Evolutionary conservation across 139 green algal species (phyloP).

Genomic region (Haematococcus sp.): DNA sequence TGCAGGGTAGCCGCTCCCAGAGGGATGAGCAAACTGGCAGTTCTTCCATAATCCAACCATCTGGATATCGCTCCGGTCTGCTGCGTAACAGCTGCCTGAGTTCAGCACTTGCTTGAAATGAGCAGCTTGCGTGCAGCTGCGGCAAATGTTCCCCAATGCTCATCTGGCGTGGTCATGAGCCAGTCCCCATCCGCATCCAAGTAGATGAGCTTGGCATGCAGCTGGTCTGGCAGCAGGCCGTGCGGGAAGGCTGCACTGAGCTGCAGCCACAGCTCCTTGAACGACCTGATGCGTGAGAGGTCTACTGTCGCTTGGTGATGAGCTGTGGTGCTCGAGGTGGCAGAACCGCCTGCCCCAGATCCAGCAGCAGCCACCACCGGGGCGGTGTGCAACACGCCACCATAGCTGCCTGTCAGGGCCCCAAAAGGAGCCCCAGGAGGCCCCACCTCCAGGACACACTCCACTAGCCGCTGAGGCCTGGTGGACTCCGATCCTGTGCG

Average conservation of each 20-base stretch:
- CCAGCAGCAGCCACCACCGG: too few relatives aligned
- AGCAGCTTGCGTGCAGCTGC: conserved; percentile 22
- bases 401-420: background rate
- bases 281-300: conserved; percentile 14
- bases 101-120: conserved; percentile 15
- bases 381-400: too few relatives aligned
- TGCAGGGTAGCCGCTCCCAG: too few relatives aligned
- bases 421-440: background rate
- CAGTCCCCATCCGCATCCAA: conserved; percentile 44
- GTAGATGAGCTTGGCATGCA: conserved; percentile 40
- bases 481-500: too few relatives aligned
- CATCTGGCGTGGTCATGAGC: conserved; percentile 38
- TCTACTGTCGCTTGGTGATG: background rate
- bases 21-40: too few relatives aligned
- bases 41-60: too few relatives aligned
- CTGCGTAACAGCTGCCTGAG: too few relatives aligned
- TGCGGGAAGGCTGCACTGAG: conserved; percentile 17
- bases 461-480: too few relatives aligned
- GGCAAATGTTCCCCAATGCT: conserved; percentile 26
- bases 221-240: conserved; percentile 14
- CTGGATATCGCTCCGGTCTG: too few relatives aligned
- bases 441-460: too few relatives aligned
- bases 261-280: conserved; percentile 33
- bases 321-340: too few relatives aligned
- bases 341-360: too few relatives aligned